Evolutionary conservation across 176 grass and related monocot species (phyloP), one percentile per base, ranked within the genome.

Genomic region (Eremochloa ophiuroides): DNA sequence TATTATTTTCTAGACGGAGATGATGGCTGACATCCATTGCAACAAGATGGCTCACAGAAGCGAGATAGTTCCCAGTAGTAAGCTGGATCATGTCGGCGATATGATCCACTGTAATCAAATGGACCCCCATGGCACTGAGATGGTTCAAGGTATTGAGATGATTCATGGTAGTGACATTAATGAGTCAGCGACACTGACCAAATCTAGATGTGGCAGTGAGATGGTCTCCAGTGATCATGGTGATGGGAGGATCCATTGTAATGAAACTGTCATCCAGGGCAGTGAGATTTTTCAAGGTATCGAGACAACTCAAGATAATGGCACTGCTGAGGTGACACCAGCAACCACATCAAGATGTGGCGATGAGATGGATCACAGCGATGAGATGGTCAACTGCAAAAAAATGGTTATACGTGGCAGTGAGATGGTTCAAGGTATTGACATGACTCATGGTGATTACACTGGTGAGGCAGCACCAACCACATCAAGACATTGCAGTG

Each of bases 401-500:
- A 8, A 68, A 39, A 39, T 68, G 37, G 37, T 41, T 39, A 39
- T 12, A 6, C 4, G 22, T 69, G 66, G 22, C 22, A 69, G 22
- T 69, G 66, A 69, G 35, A 41, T 69, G 37, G 37, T 42, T 69
- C 66, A 42, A 25, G 37, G 20, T 40, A 69, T 69, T 42, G 22
- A 41, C 4, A 25, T 25, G 37, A 42, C 38, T 69, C 66, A 25
- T 41, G 66, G 66, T 41, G 42, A 12, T 69, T n/a, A 42, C 38
- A 42, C 22, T 69, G 38, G 10, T 69, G 66, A 42, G 22, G 14
- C 66, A 42, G 37, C 66, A 42, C 38, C 66, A 25, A 25, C 66
- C 38, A 69, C 38, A 26, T 69, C 79, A 7, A 89, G 81, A 51
- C 87, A 85, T 55, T 41, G 88, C 31, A 77, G 68, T 4, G 11